These are phyloP conservation scores for Cucumis melo DNA, from an alignment of 306 rosid species.

Conservation along the genomic window DNA sequence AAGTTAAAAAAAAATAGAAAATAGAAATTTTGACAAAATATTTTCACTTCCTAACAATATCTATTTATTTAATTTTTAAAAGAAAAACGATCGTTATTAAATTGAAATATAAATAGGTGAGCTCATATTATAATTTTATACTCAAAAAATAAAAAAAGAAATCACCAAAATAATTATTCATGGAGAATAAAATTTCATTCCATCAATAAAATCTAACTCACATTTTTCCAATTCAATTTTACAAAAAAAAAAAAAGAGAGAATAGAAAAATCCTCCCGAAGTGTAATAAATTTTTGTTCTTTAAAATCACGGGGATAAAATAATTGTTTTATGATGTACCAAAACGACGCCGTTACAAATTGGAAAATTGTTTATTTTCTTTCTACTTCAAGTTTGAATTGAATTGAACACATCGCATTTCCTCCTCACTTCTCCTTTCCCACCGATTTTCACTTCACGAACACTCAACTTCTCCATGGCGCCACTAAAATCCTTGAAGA, in stretches of 20 bases:
- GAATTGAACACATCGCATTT: slow-evolving; percentile 32
- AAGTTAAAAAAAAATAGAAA: too few species aligned
- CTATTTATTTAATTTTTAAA: too few species aligned
- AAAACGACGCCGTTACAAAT: background rate
- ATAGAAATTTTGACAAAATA: too few species aligned
- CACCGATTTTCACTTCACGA: slow-evolving; percentile 22
- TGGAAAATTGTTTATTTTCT: background rate
- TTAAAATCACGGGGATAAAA: background rate
- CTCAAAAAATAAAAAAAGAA: too few species aligned
- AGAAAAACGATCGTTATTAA: too few species aligned
- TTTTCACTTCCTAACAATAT: too few species aligned
- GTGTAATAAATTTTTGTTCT: too few species aligned
- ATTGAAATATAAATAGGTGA: too few species aligned
- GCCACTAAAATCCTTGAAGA: slow-evolving; percentile 23
- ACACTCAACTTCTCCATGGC: slow-evolving; percentile 43
- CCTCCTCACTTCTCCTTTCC: slow-evolving; percentile 36
- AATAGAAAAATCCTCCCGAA: background rate
- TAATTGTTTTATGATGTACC: background rate
- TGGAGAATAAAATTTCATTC: background rate
- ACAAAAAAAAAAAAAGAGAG: background rate
- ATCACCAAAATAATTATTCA: too few species aligned
- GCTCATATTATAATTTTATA: too few species aligned
- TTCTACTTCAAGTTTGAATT: background rate
- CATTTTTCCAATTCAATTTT: background rate
- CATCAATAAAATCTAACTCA: background rate